Percentiles rank a stretch among this genome's conserved stretches.
Conservation (phyloP, 352 stramenopile species). For the Phytophthora rubi region DNA sequence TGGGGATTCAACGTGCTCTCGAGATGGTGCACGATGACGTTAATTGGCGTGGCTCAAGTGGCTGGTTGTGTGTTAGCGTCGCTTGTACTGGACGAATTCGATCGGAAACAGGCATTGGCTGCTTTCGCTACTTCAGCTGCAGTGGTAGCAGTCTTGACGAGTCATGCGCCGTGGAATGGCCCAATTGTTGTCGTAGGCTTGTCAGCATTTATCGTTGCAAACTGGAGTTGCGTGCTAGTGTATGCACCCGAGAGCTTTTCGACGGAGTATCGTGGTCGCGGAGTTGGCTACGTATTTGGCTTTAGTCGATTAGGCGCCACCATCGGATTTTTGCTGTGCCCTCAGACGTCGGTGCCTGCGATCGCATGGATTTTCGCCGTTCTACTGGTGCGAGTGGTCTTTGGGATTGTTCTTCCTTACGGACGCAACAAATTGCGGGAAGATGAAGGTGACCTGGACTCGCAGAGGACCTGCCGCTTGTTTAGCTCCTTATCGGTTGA, state of each 20-base stretch:
- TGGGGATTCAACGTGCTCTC: conserved; percentile 36
- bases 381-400: conserved; percentile 9
- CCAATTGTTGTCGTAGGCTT: conserved; percentile 17
- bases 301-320: conserved; percentile 23
- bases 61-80: conserved; percentile 22
- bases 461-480: not conserved
- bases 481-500: not conserved
- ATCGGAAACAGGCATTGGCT: conserved; percentile 12
- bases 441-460: not conserved
- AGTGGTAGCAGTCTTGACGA: conserved; percentile 7
- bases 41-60: conserved; percentile 21
- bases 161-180: conserved; percentile 22
- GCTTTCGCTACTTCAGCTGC: conserved; percentile 8
- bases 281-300: conserved; percentile 28
- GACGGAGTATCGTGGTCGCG: conserved; percentile 17
- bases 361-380: conserved; percentile 30
- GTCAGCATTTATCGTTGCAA: conserved; percentile 18
- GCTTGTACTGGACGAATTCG: conserved; percentile 16
- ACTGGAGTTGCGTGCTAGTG: conserved; percentile 31
- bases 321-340: conserved; percentile 25
- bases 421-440: not conserved
- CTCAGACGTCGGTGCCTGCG: conserved; percentile 23
- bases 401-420: conserved; percentile 3
- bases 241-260: conserved; percentile 22
- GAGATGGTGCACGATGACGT: conserved; percentile 18